These are phyloP conservation scores for Pouteria campechiana DNA, from an alignment of 179 eudicot genomes.

Conservation along the genomic window DNA sequence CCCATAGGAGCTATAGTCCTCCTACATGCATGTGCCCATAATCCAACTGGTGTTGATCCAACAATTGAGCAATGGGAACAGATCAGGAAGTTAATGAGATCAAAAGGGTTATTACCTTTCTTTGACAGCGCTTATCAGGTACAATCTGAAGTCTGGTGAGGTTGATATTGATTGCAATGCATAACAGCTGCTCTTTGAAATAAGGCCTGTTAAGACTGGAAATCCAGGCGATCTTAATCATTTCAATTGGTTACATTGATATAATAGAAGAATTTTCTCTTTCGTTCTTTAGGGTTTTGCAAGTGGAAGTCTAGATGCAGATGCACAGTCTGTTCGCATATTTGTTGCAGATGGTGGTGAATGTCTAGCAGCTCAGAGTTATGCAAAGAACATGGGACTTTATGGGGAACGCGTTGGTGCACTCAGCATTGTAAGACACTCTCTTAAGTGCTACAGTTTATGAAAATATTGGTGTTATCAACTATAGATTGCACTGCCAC, in stretches of 20 bases:
- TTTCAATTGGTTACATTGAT: no score
- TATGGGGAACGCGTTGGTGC: slow-evolving; percentile 99
- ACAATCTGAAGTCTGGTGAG: no score
- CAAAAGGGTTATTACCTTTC: slow-evolving; percentile 71
- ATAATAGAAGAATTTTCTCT: not conserved
- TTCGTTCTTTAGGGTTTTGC: slow-evolving; percentile 70
- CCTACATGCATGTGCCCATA: slow-evolving; percentile 98
- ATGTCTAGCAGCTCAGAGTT: slow-evolving; percentile 90
- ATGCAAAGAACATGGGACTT: slow-evolving; percentile 97
- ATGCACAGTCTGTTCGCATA: slow-evolving; percentile 80
- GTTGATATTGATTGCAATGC: no score
- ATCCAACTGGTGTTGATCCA: slow-evolving; percentile 98
- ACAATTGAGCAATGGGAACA: slow-evolving; percentile 84
- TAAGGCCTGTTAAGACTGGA: no score
- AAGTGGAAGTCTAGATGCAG: slow-evolving; percentile 82
- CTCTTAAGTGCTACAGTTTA: no score
- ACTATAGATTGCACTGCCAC: no score
- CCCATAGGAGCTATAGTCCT: slow-evolving; percentile 87
- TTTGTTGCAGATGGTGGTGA: slow-evolving; percentile 95
- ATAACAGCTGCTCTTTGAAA: no score
- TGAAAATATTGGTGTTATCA: no score
- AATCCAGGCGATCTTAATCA: no score
- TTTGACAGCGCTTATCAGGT: slow-evolving; percentile 99
- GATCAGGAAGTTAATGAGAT: slow-evolving; percentile 74
- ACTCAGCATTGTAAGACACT: slow-evolving; percentile 70